A percentile compares a stretch with the other conserved stretches of the same genome.
Conservation (phyloP, 176 grass and related monocot species). For the Oryza rufipogon region DNA sequence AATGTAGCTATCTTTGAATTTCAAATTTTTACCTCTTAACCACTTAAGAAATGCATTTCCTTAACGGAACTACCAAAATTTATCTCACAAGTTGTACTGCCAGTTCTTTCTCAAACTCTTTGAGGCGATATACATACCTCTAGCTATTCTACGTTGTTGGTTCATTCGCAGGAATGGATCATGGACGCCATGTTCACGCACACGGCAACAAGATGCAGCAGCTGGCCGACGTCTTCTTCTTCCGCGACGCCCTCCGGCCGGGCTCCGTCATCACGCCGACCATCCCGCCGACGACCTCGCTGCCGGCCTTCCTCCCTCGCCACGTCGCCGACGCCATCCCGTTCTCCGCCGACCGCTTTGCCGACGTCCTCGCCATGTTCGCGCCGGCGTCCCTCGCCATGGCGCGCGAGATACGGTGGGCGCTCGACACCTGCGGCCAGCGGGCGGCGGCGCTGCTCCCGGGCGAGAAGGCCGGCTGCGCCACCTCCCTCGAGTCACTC, state of each 20-base stretch:
- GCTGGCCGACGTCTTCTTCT: conserved; percentile 17
- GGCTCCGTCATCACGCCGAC: conserved; percentile 27
- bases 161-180: neutral
- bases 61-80: too few species aligned
- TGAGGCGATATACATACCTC: too few species aligned
- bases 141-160: too few species aligned
- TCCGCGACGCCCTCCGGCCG: neutral
- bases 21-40: too few species aligned
- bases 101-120: too few species aligned
- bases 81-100: too few species aligned
- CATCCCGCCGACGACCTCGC: conserved; percentile 21
- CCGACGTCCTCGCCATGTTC: neutral
- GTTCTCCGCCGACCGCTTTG: conserved; percentile 26
- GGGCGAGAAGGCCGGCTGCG: conserved; percentile 10
- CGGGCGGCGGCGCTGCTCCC: neutral
- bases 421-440: conserved; percentile 18
- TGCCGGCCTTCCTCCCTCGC: conserved; percentile 11
- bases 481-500: conserved; percentile 50
- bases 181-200: neutral
- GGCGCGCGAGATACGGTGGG: conserved; percentile 1
- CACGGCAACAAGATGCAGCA: neutral
- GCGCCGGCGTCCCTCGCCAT: neutral
- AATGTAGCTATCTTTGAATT: too few species aligned
- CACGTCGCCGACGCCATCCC: conserved; percentile 23
- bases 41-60: too few species aligned